These are phyloP conservation scores for Cylindrotheca closterium DNA, from an alignment of 108 stramenopile species.

Conservation along the genomic window DNA sequence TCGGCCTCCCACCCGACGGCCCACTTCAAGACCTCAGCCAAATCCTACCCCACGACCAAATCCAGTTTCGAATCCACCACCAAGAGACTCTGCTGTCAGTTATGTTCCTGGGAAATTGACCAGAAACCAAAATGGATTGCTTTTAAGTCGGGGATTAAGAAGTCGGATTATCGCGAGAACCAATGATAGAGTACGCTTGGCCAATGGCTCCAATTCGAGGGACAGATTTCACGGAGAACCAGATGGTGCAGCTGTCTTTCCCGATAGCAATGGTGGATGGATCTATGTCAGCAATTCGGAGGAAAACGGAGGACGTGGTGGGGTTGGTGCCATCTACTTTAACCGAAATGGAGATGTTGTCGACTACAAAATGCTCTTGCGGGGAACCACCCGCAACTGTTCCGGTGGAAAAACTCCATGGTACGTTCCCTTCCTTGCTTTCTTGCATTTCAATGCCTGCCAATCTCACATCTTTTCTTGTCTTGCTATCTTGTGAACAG, in stretches of 20 bases:
- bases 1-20: background rate
- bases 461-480: background rate
- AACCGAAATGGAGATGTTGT: conserved; percentile 36
- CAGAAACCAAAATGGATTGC: conserved; percentile 13
- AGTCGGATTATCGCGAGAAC: conserved; percentile 29
- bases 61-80: background rate
- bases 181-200: conserved; percentile 20
- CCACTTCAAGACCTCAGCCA: background rate
- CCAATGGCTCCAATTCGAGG: conserved; percentile 13
- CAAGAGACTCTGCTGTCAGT: conserved; percentile 4
- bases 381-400: conserved; percentile 45
- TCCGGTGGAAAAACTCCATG: conserved; percentile 45
- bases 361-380: conserved; percentile 37
- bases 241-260: conserved; percentile 47
- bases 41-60: background rate
- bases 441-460: background rate
- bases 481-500: background rate
- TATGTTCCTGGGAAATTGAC: conserved; percentile 49
- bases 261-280: conserved; percentile 49
- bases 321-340: conserved; percentile 53
- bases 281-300: conserved; percentile 65
- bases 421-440: background rate
- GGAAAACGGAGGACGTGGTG: conserved; percentile 27
- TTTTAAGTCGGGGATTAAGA: conserved; percentile 25
- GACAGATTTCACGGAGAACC: conserved; percentile 38